Base-by-base conservation (phyloP, 768 basidiomycete species). In the Lactarius evosmus region DNA sequence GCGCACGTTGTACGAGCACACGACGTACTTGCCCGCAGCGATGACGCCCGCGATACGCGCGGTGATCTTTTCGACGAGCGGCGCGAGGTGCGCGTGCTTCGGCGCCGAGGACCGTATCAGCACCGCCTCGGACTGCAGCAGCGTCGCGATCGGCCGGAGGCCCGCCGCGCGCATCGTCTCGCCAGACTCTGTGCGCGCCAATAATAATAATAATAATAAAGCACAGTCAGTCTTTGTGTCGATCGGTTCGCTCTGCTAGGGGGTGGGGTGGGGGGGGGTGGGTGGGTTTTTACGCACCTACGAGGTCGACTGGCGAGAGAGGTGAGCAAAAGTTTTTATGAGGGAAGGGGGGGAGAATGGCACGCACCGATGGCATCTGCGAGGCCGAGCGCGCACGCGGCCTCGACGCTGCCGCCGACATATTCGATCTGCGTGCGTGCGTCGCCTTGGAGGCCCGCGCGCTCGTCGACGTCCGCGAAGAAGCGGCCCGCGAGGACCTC, bases 161-260 rank as follows among this genome's bases (percentile, higher is more conserved):
- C 96, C 97, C 0, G 95, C 95, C 29, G 96, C 97, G 36, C 96
- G 92, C 97, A 99, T 99, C 8, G 97, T 99, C 71, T 99, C 97
- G 49, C 97, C 97, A 19, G 96, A 99, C 77, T 98, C 96, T 95
- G 73, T 27, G 49, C 49, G 17, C 8, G 46, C n/a, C n/a, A n/a
- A n/a, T n/a, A n/a, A n/a, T n/a, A n/a, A n/a, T n/a, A n/a, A n/a
- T n/a, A n/a, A n/a, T n/a, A n/a, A n/a, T n/a, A n/a, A n/a, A n/a
- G n/a, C n/a, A n/a, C n/a, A n/a, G n/a, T n/a, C n/a, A n/a, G n/a
- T n/a, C n/a, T n/a, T n/a, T n/a, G n/a, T n/a, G n/a, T n/a, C n/a
- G n/a, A n/a, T n/a, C n/a, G n/a, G n/a, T n/a, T n/a, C n/a, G n/a
- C n/a, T n/a, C n/a, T n/a, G n/a, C n/a, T n/a, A n/a, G n/a, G n/a